A percentile compares a stretch with the other conserved stretches of the same genome.
These are phyloP conservation scores for Diaporthe sp. DNA, from an alignment of 2,329 filamentous ascomycete species.

Conservation along the genomic window DNA sequence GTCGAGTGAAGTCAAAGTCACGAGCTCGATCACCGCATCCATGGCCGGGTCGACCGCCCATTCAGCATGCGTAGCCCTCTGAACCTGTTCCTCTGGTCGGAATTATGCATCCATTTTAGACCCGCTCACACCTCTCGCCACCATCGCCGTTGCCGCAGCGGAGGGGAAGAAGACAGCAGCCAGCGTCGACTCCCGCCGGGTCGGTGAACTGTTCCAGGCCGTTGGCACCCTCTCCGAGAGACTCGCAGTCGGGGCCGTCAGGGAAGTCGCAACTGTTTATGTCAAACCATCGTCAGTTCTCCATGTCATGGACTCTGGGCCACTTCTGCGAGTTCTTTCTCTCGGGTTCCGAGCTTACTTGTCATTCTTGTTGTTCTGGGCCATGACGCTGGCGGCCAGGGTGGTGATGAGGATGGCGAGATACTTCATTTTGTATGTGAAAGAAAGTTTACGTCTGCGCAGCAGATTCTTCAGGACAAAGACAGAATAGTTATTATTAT, in stretches of 20 bases:
- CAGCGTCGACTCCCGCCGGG: neutral
- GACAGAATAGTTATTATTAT: neutral
- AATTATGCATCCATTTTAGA: neutral
- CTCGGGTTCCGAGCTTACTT: neutral
- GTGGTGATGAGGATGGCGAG: neutral
- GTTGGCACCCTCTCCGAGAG: neutral
- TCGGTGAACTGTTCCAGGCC: constrained; percentile 13
- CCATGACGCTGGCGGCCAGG: constrained; percentile 10
- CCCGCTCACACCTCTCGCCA: constrained; percentile 10
- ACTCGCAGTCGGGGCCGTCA: constrained; percentile 9
- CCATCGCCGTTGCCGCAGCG: constrained; percentile 7
- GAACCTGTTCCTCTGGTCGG: no score
- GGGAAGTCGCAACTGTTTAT: constrained; percentile 8
- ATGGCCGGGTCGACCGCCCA: neutral
- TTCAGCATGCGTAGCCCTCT: neutral
- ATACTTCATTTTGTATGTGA: constrained; percentile 6
- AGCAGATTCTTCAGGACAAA: neutral
- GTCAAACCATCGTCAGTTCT: neutral
- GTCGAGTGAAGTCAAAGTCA: neutral
- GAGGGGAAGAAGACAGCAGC: constrained; percentile 2
- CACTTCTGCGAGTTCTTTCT: neutral
- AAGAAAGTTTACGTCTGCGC: neutral
- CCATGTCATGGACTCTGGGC: neutral
- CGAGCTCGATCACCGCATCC: neutral
- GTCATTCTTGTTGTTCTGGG: constrained; percentile 14